Conservation (phyloP, 306 rosid species). For the Psophocarpus tetragonolobus region DNA sequence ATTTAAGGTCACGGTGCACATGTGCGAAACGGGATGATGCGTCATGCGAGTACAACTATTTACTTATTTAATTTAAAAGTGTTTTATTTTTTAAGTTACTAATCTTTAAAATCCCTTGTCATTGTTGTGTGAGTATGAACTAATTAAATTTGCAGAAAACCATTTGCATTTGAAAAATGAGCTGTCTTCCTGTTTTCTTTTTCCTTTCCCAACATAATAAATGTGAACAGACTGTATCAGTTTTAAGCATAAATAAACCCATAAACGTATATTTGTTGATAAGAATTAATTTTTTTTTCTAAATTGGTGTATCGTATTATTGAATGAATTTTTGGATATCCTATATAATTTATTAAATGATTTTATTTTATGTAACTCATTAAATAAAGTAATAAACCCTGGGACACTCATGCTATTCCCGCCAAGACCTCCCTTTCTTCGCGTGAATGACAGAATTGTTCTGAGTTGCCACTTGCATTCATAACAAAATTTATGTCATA, state of each 20-base stretch:
- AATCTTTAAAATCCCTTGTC: not conserved
- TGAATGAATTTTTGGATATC: no score
- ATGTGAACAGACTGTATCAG: not conserved
- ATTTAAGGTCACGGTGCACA: not conserved
- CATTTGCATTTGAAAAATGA: not conserved
- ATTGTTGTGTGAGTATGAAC: not conserved
- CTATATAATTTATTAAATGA: no score
- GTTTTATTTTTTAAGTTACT: not conserved
- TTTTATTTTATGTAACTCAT: no score
- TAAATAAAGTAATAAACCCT: no score
- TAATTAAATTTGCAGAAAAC: not conserved
- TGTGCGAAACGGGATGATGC: slow-evolving; percentile 5
- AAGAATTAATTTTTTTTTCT: no score
- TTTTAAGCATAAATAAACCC: not conserved
- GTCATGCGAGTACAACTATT: not conserved
- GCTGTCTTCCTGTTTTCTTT: not conserved
- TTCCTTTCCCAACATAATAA: not conserved
- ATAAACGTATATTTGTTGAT: not conserved
- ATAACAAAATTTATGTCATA: not conserved
- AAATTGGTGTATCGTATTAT: no score
- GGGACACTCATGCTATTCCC: not conserved
- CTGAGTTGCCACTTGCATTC: slow-evolving; percentile 5
- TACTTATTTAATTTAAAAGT: not conserved
- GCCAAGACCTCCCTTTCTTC: not conserved
- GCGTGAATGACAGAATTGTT: not conserved